Evolutionary conservation across 2,329 filamentous ascomycete genomes (phyloP).

Genomic region (Xylariomycetidae sp.): DNA sequence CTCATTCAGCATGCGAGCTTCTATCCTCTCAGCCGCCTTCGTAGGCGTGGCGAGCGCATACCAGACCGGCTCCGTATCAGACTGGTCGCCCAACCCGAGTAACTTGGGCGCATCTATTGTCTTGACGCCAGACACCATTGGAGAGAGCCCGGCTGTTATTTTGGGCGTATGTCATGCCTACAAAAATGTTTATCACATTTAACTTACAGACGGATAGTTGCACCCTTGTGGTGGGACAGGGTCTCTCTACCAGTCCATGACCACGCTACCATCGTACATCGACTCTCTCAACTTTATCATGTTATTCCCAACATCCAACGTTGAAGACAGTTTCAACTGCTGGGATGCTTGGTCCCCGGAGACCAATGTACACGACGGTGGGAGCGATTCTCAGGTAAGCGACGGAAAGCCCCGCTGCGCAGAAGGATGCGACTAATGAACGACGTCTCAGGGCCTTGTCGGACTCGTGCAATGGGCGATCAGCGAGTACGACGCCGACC

Average conservation of each 20-base stretch:
- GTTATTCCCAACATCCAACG: conserved; percentile 2
- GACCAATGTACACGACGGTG: conserved; percentile 42
- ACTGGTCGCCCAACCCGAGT: conserved; percentile 35
- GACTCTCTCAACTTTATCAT: conserved; percentile 34
- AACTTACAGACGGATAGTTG: conserved; percentile 1
- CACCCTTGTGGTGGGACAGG: conserved; percentile 49
- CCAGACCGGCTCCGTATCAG: conserved; percentile 16
- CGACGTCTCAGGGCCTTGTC: conserved; percentile 48
- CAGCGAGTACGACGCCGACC: conserved; percentile 43
- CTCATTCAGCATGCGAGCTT: neutral
- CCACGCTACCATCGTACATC: conserved; percentile 43
- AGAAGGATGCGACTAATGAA: too few species aligned
- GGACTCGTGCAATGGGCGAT: conserved; percentile 55
- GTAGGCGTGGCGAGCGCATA: neutral
- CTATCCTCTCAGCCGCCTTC: neutral
- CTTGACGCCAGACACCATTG: conserved; percentile 26
- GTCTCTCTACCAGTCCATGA: conserved; percentile 40
- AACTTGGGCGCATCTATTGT: conserved; percentile 28
- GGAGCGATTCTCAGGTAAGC: conserved; percentile 51
- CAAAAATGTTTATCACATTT: neutral
- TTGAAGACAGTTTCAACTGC: conserved; percentile 30
- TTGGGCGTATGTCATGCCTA: conserved; percentile 32
- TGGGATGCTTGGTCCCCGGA: conserved; percentile 37
- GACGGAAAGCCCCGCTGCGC: too few species aligned
- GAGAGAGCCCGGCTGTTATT: conserved; percentile 38